Evolutionary conservation across 148 eudicot genomes (phyloP), one percentile per base, ranked within the genome.

Genomic region (Amaranthus cruentus): DNA sequence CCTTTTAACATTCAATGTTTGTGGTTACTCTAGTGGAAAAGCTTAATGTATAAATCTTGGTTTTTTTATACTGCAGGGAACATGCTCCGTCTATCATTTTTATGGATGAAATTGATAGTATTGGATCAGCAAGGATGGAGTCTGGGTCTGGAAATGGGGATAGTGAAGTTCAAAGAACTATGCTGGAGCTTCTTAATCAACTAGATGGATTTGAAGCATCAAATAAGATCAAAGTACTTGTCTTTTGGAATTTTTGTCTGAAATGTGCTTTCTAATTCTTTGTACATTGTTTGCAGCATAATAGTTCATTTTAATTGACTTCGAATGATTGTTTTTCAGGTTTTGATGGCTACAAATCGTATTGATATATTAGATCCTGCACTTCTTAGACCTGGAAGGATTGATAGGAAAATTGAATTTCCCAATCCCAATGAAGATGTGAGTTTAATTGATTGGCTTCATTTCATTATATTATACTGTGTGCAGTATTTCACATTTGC

Each of bases 191-290:
- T 82, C 90, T 88, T 15, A 88, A 86, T 73, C 92, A 88, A 73
- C 78, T 88, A 67, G 92, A 88, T 82, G 92, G 92, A 51, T 89
- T 89, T 73, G 93, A 89, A 74, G 93, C 93, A 38, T 85, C 90
- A 60, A 87, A 87, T 50, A 89, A 89, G 72, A 89, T 89, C 47
- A 89, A 89, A 59, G 93, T 85, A 81, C 42, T 51, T 21, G 15
- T 72, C 52, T 11, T 28, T 2, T 18, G 55, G 14, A 28, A 53
- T 66, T 60, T 60, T 64, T 51, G 21, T 9, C 28, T 73, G 57
- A 52, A 71, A 18, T 38, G 8, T 60, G 12, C 49, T 2, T 57
- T 48, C 15, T 48, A 4, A 15, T 38, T 7, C 15, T 57, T 9
- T 58, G 12, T 47, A 73, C 18, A 2, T 69, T 15, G 48, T 60